Evolutionary conservation across 1,284 basidiomycete species (phyloP).

Genomic region (Paramarasmius palmivorus): DNA sequence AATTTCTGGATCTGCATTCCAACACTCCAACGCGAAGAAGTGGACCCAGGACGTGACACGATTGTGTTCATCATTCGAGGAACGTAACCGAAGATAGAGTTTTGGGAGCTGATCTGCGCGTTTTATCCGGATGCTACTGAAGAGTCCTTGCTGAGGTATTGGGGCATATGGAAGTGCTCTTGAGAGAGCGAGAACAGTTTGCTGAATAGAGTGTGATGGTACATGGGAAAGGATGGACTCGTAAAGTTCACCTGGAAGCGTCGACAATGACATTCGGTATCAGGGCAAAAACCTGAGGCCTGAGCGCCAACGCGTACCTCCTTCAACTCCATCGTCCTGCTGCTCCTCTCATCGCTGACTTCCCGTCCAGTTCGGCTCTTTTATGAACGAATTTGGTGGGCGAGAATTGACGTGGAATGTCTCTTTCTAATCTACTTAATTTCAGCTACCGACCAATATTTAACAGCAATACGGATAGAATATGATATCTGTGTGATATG

Average conservation of each 20-base stretch:
- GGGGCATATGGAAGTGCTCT: constrained; percentile 55
- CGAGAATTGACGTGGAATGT: too few relatives aligned
- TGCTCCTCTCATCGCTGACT: too few relatives aligned
- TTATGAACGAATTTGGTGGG: too few relatives aligned
- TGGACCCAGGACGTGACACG: constrained; percentile 38
- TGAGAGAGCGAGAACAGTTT: constrained; percentile 50
- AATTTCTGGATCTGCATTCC: constrained; percentile 64
- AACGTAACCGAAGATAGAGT: constrained; percentile 50
- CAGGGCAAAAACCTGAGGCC: too few relatives aligned
- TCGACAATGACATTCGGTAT: constrained; percentile 11
- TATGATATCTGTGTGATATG: too few relatives aligned
- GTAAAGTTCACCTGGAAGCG: constrained; percentile 64
- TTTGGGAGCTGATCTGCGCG: constrained; percentile 43
- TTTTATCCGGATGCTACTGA: constrained; percentile 46
- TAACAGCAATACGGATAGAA: too few relatives aligned
- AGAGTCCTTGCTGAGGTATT: constrained; percentile 52
- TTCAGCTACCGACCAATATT: too few relatives aligned
- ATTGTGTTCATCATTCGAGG: constrained; percentile 4
- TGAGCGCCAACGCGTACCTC: too few relatives aligned
- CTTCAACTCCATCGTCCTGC: too few relatives aligned
- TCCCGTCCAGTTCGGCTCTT: too few relatives aligned
- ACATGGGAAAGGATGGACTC: constrained; percentile 49
- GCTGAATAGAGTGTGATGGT: constrained; percentile 37
- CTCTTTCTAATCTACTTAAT: too few relatives aligned
- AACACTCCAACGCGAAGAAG: constrained; percentile 51